Evolutionary conservation across 371 early-diverging fungal genomes (phyloP).

Genomic region (Choanephora cucurbitarum): DNA sequence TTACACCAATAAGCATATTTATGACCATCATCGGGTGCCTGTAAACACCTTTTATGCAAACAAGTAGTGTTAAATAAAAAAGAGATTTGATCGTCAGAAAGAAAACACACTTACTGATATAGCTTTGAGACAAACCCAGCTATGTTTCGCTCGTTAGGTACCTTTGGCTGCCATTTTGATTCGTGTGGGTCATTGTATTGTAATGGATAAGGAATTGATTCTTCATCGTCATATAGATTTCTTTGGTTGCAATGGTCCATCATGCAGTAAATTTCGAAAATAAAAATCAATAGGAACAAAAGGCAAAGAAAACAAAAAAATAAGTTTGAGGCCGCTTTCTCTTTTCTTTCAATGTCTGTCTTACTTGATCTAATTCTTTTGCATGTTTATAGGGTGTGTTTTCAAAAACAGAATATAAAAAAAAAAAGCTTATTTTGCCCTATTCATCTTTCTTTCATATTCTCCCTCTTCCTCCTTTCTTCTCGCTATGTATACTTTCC

Average conservation of each 20-base stretch:
- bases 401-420: too few relatives aligned
- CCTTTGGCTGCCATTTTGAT: constrained; percentile 1
- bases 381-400: too few relatives aligned
- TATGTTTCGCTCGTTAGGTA: constrained; percentile 22
- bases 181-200: constrained; percentile 8
- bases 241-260: too few relatives aligned
- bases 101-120: constrained; percentile 29
- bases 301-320: too few relatives aligned
- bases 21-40: constrained; percentile 37
- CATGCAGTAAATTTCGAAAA: too few relatives aligned
- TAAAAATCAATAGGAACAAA: too few relatives aligned
- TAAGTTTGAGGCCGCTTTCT: too few relatives aligned
- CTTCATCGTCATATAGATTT: too few relatives aligned
- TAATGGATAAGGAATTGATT: too few relatives aligned
- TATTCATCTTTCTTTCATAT: neutral
- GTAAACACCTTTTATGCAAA: constrained; percentile 30
- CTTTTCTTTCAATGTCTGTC: too few relatives aligned
- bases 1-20: constrained; percentile 44
- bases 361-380: too few relatives aligned
- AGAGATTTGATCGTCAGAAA: neutral
- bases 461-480: neutral
- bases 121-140: constrained; percentile 46
- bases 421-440: neutral
- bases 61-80: constrained; percentile 3
- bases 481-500: too few relatives aligned